These are phyloP conservation scores for Penicillium sp. DNA, from an alignment of 2,329 filamentous ascomycete species.

Conservation along the genomic window DNA sequence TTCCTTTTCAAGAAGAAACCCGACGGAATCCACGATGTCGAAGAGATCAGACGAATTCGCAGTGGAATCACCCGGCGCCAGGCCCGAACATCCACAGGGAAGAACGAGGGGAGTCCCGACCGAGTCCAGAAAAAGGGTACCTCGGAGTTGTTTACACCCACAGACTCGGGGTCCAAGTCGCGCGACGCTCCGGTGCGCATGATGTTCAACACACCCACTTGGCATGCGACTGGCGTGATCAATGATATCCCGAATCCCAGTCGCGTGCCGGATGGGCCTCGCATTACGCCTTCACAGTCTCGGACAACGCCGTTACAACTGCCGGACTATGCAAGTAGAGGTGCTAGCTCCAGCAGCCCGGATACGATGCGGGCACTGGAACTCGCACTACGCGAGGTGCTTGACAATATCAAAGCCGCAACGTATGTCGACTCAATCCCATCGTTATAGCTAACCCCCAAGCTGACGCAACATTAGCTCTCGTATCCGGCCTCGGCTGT, in stretches of 20 bases:
- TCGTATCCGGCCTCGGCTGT: slow-evolving; percentile 39
- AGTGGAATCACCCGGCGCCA: slow-evolving; percentile 84
- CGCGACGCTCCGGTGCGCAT: slow-evolving; percentile 40
- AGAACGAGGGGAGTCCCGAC: slow-evolving; percentile 59
- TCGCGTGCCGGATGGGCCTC: slow-evolving; percentile 40
- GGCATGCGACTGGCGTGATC: slow-evolving; percentile 75
- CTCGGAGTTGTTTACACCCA: slow-evolving; percentile 28
- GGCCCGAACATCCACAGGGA: slow-evolving; percentile 62
- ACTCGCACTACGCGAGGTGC: slow-evolving; percentile 76
- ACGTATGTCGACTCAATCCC: slow-evolving; percentile 55
- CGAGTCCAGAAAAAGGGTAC: slow-evolving; percentile 48
- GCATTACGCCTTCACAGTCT: slow-evolving; percentile 31
- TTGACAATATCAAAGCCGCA: slow-evolving; percentile 77
- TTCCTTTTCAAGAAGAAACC: slow-evolving; percentile 94
- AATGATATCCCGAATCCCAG: slow-evolving; percentile 64
- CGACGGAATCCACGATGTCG: slow-evolving; percentile 86
- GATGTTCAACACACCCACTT: slow-evolving; percentile 62
- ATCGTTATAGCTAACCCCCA: slow-evolving; percentile 1
- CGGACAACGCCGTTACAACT: slow-evolving; percentile 28
- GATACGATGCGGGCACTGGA: slow-evolving; percentile 83
- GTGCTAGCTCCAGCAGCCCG: slow-evolving; percentile 64
- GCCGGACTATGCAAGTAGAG: slow-evolving; percentile 59
- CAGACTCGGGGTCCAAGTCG: slow-evolving; percentile 36
- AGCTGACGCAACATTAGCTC: slow-evolving; percentile 33
- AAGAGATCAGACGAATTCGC: slow-evolving; percentile 79